These are phyloP conservation scores for Beauveria sp. DNA, from an alignment of 2,329 filamentous ascomycete genomes.

Conservation along the genomic window DNA sequence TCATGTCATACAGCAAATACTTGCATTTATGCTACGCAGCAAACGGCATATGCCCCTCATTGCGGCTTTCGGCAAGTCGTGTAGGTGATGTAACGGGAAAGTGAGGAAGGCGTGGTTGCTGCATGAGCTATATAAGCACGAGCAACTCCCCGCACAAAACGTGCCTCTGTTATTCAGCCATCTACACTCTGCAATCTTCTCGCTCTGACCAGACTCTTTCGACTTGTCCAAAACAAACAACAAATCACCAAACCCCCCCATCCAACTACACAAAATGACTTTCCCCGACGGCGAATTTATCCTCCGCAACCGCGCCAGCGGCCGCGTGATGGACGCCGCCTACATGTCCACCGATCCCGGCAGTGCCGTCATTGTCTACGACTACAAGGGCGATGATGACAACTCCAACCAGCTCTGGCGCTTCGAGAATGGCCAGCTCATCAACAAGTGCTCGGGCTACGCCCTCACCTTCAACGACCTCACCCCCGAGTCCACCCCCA, in stretches of 20 bases:
- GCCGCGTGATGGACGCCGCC: not conserved
- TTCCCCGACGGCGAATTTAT: conserved; percentile 3
- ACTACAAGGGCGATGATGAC: not conserved
- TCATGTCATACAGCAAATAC: not conserved
- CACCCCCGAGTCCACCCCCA: not conserved
- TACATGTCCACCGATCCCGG: not conserved
- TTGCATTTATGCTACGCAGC: not conserved
- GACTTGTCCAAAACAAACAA: too few relatives aligned
- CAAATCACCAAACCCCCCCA: not conserved
- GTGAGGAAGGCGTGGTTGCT: not conserved
- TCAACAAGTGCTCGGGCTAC: not conserved
- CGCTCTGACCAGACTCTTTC: not conserved
- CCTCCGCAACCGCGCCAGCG: conserved; percentile 1
- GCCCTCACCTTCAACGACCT: not conserved
- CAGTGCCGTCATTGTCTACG: not conserved
- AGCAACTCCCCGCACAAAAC: not conserved
- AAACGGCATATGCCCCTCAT: not conserved
- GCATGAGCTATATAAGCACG: not conserved
- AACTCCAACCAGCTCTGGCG: conserved; percentile 1
- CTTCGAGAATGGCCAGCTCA: not conserved
- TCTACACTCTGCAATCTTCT: not conserved
- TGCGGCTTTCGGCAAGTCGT: not conserved
- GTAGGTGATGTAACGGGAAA: not conserved
- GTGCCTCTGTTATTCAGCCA: not conserved
- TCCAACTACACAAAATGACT: not conserved